phyloP scores from a whole-genome alignment of 257 asterid genomes.

The Osmanthus fragrans region DNA sequence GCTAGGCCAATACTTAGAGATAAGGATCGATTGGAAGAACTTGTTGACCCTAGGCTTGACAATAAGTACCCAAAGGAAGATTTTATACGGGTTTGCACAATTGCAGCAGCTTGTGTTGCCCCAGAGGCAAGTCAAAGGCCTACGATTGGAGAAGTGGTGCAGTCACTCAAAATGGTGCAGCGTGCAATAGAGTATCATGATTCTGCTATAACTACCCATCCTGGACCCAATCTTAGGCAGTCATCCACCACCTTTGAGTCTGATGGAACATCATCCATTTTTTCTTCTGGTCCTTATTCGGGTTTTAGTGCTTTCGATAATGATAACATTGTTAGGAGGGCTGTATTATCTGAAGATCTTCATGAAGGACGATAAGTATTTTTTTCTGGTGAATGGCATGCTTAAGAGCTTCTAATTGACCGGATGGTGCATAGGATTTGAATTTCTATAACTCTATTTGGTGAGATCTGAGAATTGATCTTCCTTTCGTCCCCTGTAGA shows the following conservation, averaged over 20 bases:
- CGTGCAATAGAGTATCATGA: constrained; percentile 71
- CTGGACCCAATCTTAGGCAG: constrained; percentile 75
- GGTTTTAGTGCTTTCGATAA: constrained; percentile 68
- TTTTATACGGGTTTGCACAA: constrained; percentile 80
- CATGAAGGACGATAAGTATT: constrained; percentile 77
- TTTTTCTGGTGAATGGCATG: constrained; percentile 10
- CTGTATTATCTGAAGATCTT: constrained; percentile 88
- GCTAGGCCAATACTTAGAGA: constrained; percentile 88
- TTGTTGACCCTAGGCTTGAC: constrained; percentile 74
- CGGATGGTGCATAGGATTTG: background rate
- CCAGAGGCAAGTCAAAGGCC: constrained; percentile 89
- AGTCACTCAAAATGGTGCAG: constrained; percentile 96
- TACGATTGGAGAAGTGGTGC: constrained; percentile 98
- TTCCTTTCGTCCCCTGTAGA: constrained; percentile 38
- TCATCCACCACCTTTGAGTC: constrained; percentile 88
- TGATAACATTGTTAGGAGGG: constrained; percentile 64
- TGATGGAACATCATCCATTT: constrained; percentile 86
- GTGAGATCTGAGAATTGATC: constrained; percentile 12
- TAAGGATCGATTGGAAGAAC: constrained; percentile 84
- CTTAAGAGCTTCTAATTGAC: background rate
- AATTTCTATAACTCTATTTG: constrained; percentile 6
- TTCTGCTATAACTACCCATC: constrained; percentile 41
- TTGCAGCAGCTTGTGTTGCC: constrained; percentile 98
- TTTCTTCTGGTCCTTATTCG: constrained; percentile 92
- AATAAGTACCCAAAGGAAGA: constrained; percentile 88